Base-by-base conservation (phyloP, 1,139 yeast species). In the Arxiozyma bovina region DNA sequence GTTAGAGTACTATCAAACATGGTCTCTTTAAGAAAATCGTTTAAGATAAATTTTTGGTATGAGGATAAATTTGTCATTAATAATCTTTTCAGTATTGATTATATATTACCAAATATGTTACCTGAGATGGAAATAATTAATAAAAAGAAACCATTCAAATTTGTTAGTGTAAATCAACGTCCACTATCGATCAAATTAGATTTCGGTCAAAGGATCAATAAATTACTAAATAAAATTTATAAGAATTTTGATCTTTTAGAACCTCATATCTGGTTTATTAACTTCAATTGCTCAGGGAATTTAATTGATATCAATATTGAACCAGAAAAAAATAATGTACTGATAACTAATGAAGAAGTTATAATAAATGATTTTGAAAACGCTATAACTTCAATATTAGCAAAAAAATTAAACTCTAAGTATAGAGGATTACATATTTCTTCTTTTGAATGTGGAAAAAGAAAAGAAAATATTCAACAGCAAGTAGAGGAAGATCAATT, bases 311-410 rank as follows among this genome's bases (percentile, higher is more conserved):
- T 73, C 1, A 77, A 76, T 56, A 66, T 77, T 27, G 80, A 77
- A 56, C 80, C 80, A 1, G 72, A 69, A 50, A 77, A 77, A 55
- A 72, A 74, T 50, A 77, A 75, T 58, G 64, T 76, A 3, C 51
- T 73, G 48, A 56, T 75, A 21, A 50, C 42, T n/a, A 45, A 46
- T 8, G 34, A 50, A 18, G 50, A 48, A 11, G 53, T 51, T 15
- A 18, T 55, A 20, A 49, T 55, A 22, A 44, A 47, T 42, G 49
- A 50, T 22, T 30, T 42, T 20, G 51, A 49, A 38, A 4, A 27
- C 3, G 49, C 4, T 18, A 46, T 21, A 38, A 46, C 22, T 40
- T 18, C 23, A 22, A 23, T 25, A 48, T 20, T 46, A 38, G 23
- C 38, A 38, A 21, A 15, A 6, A 46, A 38, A 21, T 8, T 46